Evolutionary conservation across 1,139 yeast species (phyloP), one percentile per base, ranked within the genome.

Genomic region (Candida smagusa): DNA sequence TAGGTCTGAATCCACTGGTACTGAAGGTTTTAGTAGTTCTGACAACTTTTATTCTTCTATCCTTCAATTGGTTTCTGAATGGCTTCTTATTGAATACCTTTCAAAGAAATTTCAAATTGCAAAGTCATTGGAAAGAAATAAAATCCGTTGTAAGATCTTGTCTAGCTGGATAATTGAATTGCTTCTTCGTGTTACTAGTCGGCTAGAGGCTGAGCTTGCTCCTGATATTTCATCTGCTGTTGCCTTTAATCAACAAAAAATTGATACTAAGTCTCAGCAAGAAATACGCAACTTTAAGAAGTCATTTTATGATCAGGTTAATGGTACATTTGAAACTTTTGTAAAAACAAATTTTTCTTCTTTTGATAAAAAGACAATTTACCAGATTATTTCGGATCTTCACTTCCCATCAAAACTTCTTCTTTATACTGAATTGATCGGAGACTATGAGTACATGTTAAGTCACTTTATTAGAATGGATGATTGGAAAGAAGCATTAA

Each of bases 131-230:
- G 72, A 61, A 28, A 61, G 56, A 12, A 65, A 63, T 40, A 61
- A 64, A 31, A 74, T 85, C 53, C 84, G 84, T 50, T 61, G 74
- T 27, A 66, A 74, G 0, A 71, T 88, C 40, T 58, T 90, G n/a
- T 79, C 90, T 0, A 77, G 84, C 41, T 90, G 97, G 96, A 77
- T 90, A 28, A 73, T 87, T 6, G 94, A 89, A 61, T 59, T 85
- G 9, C 54, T 62, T 52, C 50, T 67, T 6, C 46, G 72, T 33
- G 44, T 50, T 6, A 50, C 62, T 6, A 51, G 56, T 32, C 45
- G 47, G 12, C 41, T 60, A 7, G 60, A 59, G 36, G 43, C 48
- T 13, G 58, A 53, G 7, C 19, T 16, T 16, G 19, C 19, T 16
- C 19, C 19, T 16, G 5, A 16, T 16, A 4, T 16, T 16, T 16